Percentiles rank a stretch among this genome's conserved stretches.
Evolutionary conservation across 106 monocot genomes (phyloP).

Genomic region (Chionographis japonica): DNA sequence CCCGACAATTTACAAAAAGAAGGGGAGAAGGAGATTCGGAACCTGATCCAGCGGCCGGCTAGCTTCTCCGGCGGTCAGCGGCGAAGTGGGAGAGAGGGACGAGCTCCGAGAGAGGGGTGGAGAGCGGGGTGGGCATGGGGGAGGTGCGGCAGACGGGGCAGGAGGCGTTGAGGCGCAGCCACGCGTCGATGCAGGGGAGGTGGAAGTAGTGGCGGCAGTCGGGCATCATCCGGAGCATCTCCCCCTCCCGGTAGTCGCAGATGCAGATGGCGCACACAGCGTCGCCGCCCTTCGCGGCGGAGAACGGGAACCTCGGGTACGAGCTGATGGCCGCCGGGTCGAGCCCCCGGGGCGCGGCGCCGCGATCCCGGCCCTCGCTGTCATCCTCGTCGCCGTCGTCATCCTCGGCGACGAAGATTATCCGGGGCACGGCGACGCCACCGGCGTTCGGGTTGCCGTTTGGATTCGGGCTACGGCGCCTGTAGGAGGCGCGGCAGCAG

Average conservation of each 20-base stretch:
- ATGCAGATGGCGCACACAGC: slow-evolving; percentile 6
- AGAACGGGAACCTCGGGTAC: slow-evolving; percentile 51
- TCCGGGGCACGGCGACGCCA: slow-evolving; percentile 29
- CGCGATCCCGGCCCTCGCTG: background rate
- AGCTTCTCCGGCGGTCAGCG: background rate
- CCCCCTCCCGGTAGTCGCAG: slow-evolving; percentile 4
- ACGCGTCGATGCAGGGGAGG: slow-evolving; percentile 9
- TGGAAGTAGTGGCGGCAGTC: slow-evolving; percentile 12
- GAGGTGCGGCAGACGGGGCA: slow-evolving; percentile 13
- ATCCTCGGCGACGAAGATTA: slow-evolving; percentile 58
- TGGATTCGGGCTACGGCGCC: background rate
- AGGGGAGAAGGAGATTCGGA: background rate
- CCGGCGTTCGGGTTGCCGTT: background rate
- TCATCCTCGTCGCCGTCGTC: slow-evolving; percentile 27
- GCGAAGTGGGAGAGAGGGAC: slow-evolving; percentile 8
- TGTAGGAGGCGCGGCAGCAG: slow-evolving; percentile 36
- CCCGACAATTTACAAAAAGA: background rate
- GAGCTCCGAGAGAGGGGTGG: slow-evolving; percentile 9
- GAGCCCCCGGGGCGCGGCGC: slow-evolving; percentile 23
- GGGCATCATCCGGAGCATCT: slow-evolving; percentile 13
- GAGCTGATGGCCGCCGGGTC: slow-evolving; percentile 43
- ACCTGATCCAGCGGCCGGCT: no score
- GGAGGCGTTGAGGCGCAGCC: slow-evolving; percentile 10
- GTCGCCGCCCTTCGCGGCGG: slow-evolving; percentile 15
- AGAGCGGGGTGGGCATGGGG: slow-evolving; percentile 6